These are phyloP conservation scores for Mikania micrantha DNA, from an alignment of 129 eudicot genomes.

Conservation along the genomic window DNA sequence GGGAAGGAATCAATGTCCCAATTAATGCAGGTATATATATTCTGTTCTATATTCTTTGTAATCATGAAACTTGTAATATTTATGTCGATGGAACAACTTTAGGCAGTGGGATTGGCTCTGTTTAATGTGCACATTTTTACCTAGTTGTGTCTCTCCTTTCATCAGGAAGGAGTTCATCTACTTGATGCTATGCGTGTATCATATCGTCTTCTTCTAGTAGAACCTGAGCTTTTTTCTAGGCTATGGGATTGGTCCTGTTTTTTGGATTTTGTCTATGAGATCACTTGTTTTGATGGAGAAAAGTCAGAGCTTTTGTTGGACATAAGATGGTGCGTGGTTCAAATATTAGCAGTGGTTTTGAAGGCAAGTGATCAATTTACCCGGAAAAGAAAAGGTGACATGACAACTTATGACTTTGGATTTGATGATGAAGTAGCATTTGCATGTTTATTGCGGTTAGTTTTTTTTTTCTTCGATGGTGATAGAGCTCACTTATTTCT, in stretches of 20 bases:
- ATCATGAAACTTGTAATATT: background rate
- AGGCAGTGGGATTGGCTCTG: background rate
- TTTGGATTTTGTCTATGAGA: constrained; percentile 42
- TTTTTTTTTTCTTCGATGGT: constrained; percentile 12
- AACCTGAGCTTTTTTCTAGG: constrained; percentile 49
- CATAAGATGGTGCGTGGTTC: constrained; percentile 62
- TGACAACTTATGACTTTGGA: constrained; percentile 35
- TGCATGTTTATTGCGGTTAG: constrained; percentile 68
- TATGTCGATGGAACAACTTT: constrained; percentile 3
- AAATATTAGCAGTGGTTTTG: constrained; percentile 46
- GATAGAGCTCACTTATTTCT: background rate
- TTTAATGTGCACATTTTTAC: background rate
- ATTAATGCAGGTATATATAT: constrained; percentile 38
- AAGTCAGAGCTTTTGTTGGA: constrained; percentile 34
- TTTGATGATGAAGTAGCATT: constrained; percentile 50
- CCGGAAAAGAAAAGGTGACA: constrained; percentile 34
- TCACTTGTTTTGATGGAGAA: constrained; percentile 15
- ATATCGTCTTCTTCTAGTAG: constrained; percentile 62
- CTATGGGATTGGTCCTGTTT: constrained; percentile 87
- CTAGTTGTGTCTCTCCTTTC: constrained; percentile 15
- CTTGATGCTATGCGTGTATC: constrained; percentile 53
- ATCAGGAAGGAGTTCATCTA: constrained; percentile 39
- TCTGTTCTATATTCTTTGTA: background rate
- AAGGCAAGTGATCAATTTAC: constrained; percentile 39
- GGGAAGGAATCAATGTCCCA: constrained; percentile 20